Percentiles rank a stretch among this genome's conserved stretches.
These are phyloP conservation scores for Silene conica DNA, from an alignment of 148 eudicot genomes.

Conservation along the genomic window DNA sequence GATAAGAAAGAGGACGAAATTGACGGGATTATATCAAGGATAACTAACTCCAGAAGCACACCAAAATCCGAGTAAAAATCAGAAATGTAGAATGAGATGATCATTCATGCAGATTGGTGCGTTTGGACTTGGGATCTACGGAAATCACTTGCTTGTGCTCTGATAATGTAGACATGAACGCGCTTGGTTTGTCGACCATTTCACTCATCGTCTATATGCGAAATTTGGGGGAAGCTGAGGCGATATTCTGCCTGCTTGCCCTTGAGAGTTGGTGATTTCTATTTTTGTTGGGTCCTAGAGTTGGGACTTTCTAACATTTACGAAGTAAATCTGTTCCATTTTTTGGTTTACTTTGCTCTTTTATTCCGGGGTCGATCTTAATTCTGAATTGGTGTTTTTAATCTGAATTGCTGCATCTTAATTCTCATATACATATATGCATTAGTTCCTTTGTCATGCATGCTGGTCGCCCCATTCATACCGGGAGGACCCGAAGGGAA, in stretches of 20 bases:
- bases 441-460: too few species aligned
- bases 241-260: background rate
- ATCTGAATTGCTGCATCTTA: too few species aligned
- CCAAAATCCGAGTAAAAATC: conserved; percentile 29
- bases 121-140: background rate
- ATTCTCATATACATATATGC: too few species aligned
- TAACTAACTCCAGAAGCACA: conserved; percentile 35
- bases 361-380: background rate
- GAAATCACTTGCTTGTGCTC: background rate
- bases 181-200: background rate
- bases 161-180: background rate
- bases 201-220: background rate
- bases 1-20: conserved; percentile 74
- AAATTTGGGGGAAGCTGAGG: too few species aligned
- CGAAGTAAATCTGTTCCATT: background rate
- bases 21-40: conserved; percentile 34
- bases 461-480: too few species aligned
- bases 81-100: conserved; percentile 11
- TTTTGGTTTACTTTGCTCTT: background rate
- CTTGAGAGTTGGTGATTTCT: background rate
- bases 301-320: too few species aligned
- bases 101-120: background rate
- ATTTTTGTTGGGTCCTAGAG: too few species aligned
- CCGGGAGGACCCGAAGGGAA: too few species aligned
- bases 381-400: too few species aligned